Evolutionary conservation across 192 early-diverging fungal genomes (phyloP).

Genomic region (Coemansia reversa): DNA sequence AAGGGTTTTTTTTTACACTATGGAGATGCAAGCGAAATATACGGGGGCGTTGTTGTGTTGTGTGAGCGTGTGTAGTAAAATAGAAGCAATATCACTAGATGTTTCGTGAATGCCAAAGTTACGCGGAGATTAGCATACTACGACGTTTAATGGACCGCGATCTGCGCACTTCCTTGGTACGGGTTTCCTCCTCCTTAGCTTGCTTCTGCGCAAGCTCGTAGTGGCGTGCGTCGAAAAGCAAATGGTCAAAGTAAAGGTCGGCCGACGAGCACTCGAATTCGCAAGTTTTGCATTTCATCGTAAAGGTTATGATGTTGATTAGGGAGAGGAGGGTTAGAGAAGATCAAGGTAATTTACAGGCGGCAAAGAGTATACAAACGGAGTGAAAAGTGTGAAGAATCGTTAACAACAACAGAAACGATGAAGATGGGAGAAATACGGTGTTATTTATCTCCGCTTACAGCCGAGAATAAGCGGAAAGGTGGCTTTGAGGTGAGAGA

Average conservation of each 20-base stretch:
- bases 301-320: not conserved
- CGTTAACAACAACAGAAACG: not conserved
- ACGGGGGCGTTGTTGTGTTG: not conserved
- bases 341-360: conserved; percentile 2
- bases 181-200: conserved; percentile 24
- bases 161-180: conserved; percentile 33
- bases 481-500: not conserved
- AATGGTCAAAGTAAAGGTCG: conserved; percentile 54
- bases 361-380: conserved; percentile 5
- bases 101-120: not conserved
- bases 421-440: not conserved
- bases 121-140: conserved; percentile 20
- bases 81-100: not conserved
- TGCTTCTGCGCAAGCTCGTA: conserved; percentile 38
- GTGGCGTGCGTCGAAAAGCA: conserved; percentile 46
- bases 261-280: conserved; percentile 50
- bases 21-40: conserved; percentile 11
- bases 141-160: conserved; percentile 35
- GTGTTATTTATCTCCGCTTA: not conserved
- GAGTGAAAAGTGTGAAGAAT: not conserved
- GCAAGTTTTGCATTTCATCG: conserved; percentile 54
- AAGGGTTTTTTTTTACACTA: not conserved
- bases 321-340: not conserved
- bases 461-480: not conserved
- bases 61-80: not conserved